These are phyloP conservation scores for Dichotomocladium elegans DNA, from an alignment of 371 early-diverging fungal species.

Conservation along the genomic window DNA sequence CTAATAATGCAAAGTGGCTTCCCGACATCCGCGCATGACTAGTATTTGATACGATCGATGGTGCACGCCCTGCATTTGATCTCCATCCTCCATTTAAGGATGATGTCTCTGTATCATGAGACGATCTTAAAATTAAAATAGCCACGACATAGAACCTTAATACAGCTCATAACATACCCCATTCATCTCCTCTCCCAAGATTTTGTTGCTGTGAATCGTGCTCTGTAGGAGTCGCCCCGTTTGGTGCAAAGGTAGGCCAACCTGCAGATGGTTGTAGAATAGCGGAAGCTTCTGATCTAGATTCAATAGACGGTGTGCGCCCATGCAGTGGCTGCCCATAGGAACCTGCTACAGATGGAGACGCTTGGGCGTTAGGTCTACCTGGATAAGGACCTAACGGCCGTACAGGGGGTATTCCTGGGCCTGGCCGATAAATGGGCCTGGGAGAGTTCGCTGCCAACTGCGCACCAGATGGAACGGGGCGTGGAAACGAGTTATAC, in stretches of 20 bases:
- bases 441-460: constrained; percentile 1
- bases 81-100: constrained; percentile 9
- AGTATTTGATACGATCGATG: constrained; percentile 23
- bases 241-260: constrained; percentile 3
- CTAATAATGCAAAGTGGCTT: constrained; percentile 6
- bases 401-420: constrained; percentile 3
- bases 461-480: constrained; percentile 2
- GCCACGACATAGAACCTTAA: no score
- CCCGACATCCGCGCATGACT: constrained; percentile 17
- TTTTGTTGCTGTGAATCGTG: neutral
- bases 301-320: constrained; percentile 13
- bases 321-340: constrained; percentile 1
- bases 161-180: constrained; percentile 9
- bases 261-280: constrained; percentile 6
- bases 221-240: constrained; percentile 1
- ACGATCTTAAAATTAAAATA: no score
- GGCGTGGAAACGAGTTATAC: neutral
- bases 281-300: constrained; percentile 9
- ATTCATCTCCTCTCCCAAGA: constrained; percentile 4
- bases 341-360: neutral
- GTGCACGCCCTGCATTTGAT: constrained; percentile 16
- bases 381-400: constrained; percentile 7
- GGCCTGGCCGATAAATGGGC: constrained; percentile 11
- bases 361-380: neutral
- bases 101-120: constrained; percentile 11